Evolutionary conservation across 305 asterid genomes (phyloP).

Genomic region (Fraxinus sp.): DNA sequence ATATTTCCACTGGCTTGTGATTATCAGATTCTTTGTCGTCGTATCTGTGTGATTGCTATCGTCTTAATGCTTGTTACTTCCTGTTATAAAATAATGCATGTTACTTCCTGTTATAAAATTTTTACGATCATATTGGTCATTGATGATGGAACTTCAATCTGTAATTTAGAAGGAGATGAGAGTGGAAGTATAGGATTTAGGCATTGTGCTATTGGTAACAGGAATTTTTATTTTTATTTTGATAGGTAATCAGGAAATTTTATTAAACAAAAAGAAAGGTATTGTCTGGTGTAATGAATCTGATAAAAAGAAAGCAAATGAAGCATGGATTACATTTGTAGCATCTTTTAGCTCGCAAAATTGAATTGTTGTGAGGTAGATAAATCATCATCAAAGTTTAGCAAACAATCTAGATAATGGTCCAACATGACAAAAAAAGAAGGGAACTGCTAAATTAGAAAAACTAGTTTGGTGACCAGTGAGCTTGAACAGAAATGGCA

Average conservation of each 20-base stretch:
- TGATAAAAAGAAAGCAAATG: background rate
- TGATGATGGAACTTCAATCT: background rate
- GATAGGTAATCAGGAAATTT: background rate
- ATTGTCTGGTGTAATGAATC: conserved; percentile 7
- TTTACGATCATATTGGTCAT: background rate
- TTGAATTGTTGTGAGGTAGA: conserved; percentile 10
- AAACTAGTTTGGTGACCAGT: background rate
- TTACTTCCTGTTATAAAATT: background rate
- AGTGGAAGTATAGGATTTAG: background rate
- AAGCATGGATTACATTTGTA: conserved; percentile 1
- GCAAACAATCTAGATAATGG: background rate
- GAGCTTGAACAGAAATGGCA: background rate
- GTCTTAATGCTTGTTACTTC: background rate
- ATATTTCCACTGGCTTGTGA: conserved; percentile 9
- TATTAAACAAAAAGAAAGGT: background rate
- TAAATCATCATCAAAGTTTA: background rate
- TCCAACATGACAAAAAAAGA: conserved; percentile 5
- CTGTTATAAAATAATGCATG: background rate
- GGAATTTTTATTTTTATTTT: background rate
- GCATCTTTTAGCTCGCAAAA: background rate
- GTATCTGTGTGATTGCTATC: background rate
- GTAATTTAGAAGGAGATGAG: conserved; percentile 18
- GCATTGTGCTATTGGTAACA: background rate
- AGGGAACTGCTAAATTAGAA: background rate
- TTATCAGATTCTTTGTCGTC: conserved; percentile 6